These are phyloP conservation scores for Pseudocercospora pini-densiflorae DNA, from an alignment of 2,329 filamentous ascomycete genomes.

Conservation along the genomic window DNA sequence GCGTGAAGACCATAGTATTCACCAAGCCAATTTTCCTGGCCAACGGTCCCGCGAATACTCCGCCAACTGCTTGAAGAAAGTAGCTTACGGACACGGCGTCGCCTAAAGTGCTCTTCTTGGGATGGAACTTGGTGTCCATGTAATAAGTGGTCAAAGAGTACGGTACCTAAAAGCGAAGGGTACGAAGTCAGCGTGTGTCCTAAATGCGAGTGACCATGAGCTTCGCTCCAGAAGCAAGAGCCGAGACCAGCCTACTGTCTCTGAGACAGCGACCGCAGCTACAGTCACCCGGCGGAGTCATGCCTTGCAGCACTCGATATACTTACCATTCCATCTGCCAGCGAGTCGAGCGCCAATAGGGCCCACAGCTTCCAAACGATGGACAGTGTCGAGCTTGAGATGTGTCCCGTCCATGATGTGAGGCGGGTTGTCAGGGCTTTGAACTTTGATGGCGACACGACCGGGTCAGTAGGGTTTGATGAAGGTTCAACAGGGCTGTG, in stretches of 20 bases:
- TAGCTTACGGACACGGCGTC: constrained; percentile 57
- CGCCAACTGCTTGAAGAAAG: constrained; percentile 48
- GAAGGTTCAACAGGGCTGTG: constrained; percentile 18
- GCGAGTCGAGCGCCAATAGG: constrained; percentile 70
- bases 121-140: constrained; percentile 59
- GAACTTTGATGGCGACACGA: constrained; percentile 15
- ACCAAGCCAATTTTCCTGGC: constrained; percentile 65
- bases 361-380: constrained; percentile 67
- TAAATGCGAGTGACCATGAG: too few relatives aligned
- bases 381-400: constrained; percentile 60
- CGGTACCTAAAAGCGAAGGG: too few relatives aligned
- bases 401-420: constrained; percentile 52
- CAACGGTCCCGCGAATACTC: constrained; percentile 63
- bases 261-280: too few relatives aligned
- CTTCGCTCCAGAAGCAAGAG: too few relatives aligned
- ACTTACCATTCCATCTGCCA: constrained; percentile 71
- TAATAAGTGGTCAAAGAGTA: constrained; percentile 59
- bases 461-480: constrained; percentile 7
- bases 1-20: constrained; percentile 67
- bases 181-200: too few relatives aligned
- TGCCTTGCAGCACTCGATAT: too few relatives aligned
- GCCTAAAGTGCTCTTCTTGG: constrained; percentile 58
- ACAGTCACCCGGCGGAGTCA: too few relatives aligned
- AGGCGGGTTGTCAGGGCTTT: constrained; percentile 20
- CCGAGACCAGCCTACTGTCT: too few relatives aligned